Evolutionary conservation across 1,284 basidiomycete species (phyloP), one percentile per base, ranked within the genome.

Genomic region (Retiboletus flavoniger): DNA sequence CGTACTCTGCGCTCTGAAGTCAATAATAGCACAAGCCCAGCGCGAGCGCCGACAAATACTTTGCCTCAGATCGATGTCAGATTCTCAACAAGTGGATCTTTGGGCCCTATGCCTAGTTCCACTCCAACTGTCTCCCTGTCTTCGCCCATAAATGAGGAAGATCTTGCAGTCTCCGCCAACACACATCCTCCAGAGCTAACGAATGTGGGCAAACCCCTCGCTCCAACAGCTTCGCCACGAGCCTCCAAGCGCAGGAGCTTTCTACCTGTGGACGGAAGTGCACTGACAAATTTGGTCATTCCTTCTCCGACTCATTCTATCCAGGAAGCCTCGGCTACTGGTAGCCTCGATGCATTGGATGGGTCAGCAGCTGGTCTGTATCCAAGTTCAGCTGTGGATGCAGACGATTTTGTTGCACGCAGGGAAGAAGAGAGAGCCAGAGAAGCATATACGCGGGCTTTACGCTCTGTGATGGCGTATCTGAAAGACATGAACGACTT

Each of bases 401-500:
- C 43, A 74, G 81, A 56, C 65, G 77, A 61, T 69, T 81, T 60
- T 35, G 31, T 41, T 40, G 32, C 42, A 26, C 79, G 81, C 45
- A 80, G 78, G 47, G 87, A 89, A 70, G 85, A 87, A 68, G 89
- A 90, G 57, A 78, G 83, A 41, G 79, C 77, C 16, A 76, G 83
- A 41, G 87, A 90, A 65, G 79, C 82, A 34, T 89, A 91, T 63
- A 81, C 82, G 61, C 80, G 85, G 43, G 92, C 91, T 24, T 76
- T 98, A 47, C 84, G 92, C 55, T 91, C 91, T 11, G 84, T 99
- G 38, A 95, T 98, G 88, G 89, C 90, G 16, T 98, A 98, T 72
- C 80, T 99, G 19, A 87, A 87, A 64, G 96, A 99, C 66, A 88
- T 99, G 81, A 89, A 95, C 66, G 95, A 98, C 67, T 78, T 99